A percentile compares a stretch with the other conserved stretches of the same genome.
These are phyloP conservation scores for Pyracantha coccinea DNA, from an alignment of 331 rosid species.

Conservation along the genomic window DNA sequence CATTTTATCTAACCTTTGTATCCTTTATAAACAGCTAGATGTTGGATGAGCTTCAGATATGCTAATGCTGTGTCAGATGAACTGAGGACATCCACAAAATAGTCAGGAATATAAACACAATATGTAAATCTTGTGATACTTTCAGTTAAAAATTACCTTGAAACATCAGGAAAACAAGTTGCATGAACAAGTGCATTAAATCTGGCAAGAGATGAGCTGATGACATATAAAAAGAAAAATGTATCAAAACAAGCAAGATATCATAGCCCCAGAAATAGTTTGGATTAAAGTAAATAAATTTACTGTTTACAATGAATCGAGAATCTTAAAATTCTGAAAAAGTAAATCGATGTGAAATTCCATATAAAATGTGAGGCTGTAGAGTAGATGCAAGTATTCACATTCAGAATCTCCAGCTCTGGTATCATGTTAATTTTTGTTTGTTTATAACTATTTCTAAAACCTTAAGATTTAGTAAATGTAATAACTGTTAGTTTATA, in stretches of 20 bases:
- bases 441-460: background rate
- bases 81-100: constrained; percentile 36
- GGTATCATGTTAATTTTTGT: background rate
- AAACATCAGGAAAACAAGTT: constrained; percentile 89
- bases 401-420: background rate
- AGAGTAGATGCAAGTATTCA: background rate
- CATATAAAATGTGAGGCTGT: background rate
- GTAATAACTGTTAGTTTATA: background rate
- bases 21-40: constrained; percentile 82
- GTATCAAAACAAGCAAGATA: constrained; percentile 6
- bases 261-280: background rate
- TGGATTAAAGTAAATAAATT: background rate
- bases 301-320: background rate
- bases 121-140: background rate
- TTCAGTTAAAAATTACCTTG: constrained; percentile 51
- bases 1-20: constrained; percentile 64
- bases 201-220: constrained; percentile 75
- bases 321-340: background rate
- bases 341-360: background rate
- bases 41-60: constrained; percentile 90
- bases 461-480: background rate
- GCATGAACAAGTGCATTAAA: constrained; percentile 76
- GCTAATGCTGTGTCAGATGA: constrained; percentile 87
- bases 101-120: constrained; percentile 12
- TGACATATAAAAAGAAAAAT: background rate